Evolutionary conservation across 768 basidiomycete species (phyloP), one percentile per base, ranked within the genome.

Genomic region (Phlebiopsis gigantea): DNA sequence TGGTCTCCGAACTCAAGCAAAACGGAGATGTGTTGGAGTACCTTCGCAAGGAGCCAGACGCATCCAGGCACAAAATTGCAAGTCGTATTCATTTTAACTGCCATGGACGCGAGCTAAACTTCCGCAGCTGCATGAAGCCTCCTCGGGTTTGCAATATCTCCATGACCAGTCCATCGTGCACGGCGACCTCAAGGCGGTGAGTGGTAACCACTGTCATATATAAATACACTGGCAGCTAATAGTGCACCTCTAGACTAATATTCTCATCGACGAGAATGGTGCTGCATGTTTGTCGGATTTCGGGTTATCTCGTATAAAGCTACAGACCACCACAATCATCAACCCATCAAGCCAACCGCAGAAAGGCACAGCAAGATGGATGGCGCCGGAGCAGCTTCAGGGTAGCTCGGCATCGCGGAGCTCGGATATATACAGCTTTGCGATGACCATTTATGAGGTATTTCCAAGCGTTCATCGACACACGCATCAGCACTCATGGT

Each of bases 161-260:
- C 67, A 68, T 47, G 43, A 46, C n/a, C 34, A 63, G n/a, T 50
- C 50, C 43, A 54, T 68, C n/a, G 44, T 68, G 8, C 67, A 68
- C 50, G 64, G 64, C 1, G 65, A 65, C 39, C 30, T 68, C 19
- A 65, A 66, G 47, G 61, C 52, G 9, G 66, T 65, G 30, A 17
- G 65, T 43, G 25, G 41, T 31, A 10, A n/a, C n/a, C n/a, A n/a
- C n/a, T n/a, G n/a, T n/a, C n/a, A n/a, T n/a, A n/a, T n/a, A n/a
- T n/a, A n/a, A n/a, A n/a, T n/a, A n/a, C n/a, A n/a, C n/a, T n/a
- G n/a, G n/a, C n/a, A n/a, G n/a, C n/a, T n/a, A n/a, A n/a, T n/a
- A n/a, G n/a, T n/a, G n/a, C n/a, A n/a, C 5, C 22, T 10, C 26
- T 19, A 48, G 47, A 48, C 31, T 19, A 68, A 68, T 26, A 60